Evolutionary conservation across 2,329 filamentous ascomycete genomes (phyloP).

Genomic region (Chrysosphaeria jannelii): DNA sequence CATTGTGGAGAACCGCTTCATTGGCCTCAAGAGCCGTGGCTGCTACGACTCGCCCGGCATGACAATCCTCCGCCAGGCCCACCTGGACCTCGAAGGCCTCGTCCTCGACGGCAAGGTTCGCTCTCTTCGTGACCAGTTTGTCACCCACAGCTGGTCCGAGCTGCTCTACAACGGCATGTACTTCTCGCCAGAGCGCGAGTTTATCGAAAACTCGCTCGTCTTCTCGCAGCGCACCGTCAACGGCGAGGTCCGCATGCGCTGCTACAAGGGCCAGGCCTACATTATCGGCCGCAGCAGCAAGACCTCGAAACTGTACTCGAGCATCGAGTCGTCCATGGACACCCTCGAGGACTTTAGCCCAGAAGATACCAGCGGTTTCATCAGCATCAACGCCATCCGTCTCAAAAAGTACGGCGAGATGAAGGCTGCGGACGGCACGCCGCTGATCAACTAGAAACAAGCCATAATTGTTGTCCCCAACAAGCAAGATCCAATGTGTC

Average conservation of each 20-base stretch:
- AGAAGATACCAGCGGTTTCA: slow-evolving; percentile 19
- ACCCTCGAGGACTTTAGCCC: slow-evolving; percentile 14
- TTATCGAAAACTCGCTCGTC: slow-evolving; percentile 30
- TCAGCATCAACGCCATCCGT: slow-evolving; percentile 38
- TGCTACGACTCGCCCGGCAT: slow-evolving; percentile 45
- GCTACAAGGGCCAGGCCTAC: slow-evolving; percentile 14
- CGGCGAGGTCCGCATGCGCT: slow-evolving; percentile 11
- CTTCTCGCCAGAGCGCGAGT: slow-evolving; percentile 23
- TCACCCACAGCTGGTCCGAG: slow-evolving; percentile 19
- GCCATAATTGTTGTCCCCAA: too few relatives aligned
- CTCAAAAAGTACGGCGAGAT: slow-evolving; percentile 22
- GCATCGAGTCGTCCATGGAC: slow-evolving; percentile 20
- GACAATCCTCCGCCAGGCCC: slow-evolving; percentile 11
- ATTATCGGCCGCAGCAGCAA: slow-evolving; percentile 16
- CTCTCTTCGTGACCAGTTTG: slow-evolving; percentile 25
- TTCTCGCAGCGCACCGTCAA: slow-evolving; percentile 23
- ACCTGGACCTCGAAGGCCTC: slow-evolving; percentile 16
- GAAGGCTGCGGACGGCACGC: slow-evolving; percentile 11
- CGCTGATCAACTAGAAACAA: slow-evolving; percentile 5
- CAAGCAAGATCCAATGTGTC: too few relatives aligned
- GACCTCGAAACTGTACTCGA: slow-evolving; percentile 19
- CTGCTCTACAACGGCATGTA: slow-evolving; percentile 14
- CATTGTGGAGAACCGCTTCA: slow-evolving; percentile 46
- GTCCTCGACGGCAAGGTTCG: slow-evolving; percentile 27
- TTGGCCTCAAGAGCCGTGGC: slow-evolving; percentile 51